Evolutionary conservation across 805 yeast species (phyloP).

Genomic region (Nakazawaea molendinolei): DNA sequence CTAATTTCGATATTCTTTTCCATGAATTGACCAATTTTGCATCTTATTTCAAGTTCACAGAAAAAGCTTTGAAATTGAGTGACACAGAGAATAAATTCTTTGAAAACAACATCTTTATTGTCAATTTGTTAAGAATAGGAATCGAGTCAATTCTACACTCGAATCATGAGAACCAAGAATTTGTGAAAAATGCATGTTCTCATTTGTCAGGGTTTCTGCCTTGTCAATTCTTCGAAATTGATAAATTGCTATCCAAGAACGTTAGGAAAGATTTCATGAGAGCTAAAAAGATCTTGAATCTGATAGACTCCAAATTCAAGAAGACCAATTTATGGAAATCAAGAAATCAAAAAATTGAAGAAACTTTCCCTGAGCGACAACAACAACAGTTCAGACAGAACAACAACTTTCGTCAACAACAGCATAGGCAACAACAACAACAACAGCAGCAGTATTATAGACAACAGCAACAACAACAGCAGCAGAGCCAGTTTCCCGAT

Average conservation of each 20-base stretch:
- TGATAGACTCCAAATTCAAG: conserved; percentile 28
- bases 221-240: conserved; percentile 28
- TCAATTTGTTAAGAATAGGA: conserved; percentile 2
- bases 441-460: conserved; percentile 29
- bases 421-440: conserved; percentile 30
- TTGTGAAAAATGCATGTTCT: background rate
- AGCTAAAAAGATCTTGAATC: conserved; percentile 32
- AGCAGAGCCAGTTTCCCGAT: conserved; percentile 28
- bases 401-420: conserved; percentile 31
- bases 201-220: conserved; percentile 28
- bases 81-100: background rate
- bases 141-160: conserved; percentile 2
- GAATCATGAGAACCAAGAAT: background rate
- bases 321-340: conserved; percentile 32
- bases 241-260: conserved; percentile 21
- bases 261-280: conserved; percentile 25
- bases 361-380: conserved; percentile 27
- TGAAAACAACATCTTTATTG: background rate
- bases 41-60: conserved; percentile 17
- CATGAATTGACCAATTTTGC: conserved; percentile 15
- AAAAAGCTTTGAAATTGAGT: conserved; percentile 4
- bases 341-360: conserved; percentile 28
- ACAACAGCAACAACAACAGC: conserved; percentile 22
- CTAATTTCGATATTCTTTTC: conserved; percentile 22
- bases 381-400: conserved; percentile 42